phyloP scores from a whole-genome alignment of 768 basidiomycete genomes.

The Lentinula detonsa region DNA sequence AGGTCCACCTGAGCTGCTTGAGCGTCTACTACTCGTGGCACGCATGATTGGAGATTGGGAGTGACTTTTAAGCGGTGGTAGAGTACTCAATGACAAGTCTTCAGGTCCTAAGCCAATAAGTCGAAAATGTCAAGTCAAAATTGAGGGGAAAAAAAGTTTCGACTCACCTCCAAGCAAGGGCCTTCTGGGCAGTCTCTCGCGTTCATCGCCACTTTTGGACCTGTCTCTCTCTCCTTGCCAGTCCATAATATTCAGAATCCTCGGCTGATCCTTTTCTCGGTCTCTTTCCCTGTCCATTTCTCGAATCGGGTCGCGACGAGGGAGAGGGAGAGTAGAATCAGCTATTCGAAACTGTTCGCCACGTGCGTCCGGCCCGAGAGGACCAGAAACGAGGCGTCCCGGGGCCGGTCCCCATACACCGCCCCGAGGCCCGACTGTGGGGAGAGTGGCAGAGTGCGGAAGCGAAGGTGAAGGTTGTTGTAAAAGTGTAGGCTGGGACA shows the following conservation, averaged over 20 bases:
- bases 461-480: not conserved
- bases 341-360: not conserved
- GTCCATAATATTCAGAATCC: constrained; percentile 6
- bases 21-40: not conserved
- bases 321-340: not conserved
- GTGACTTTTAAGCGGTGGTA: not conserved
- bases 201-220: not conserved
- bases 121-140: not conserved
- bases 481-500: not conserved
- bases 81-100: not conserved
- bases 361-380: constrained; percentile 1
- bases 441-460: not conserved
- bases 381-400: not conserved
- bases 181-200: not conserved
- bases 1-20: not conserved
- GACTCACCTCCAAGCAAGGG: not conserved
- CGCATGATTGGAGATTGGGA: not conserved
- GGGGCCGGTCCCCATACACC: not conserved
- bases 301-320: not conserved
- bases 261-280: not conserved
- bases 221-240: constrained; percentile 5
- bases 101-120: not conserved
- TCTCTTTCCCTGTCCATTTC: constrained; percentile 4
- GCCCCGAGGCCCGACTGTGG: not conserved
- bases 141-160: not conserved